phyloP scores from a whole-genome alignment of 495 filamentous ascomycete genomes.

The Aspergillus heteromorphus region DNA sequence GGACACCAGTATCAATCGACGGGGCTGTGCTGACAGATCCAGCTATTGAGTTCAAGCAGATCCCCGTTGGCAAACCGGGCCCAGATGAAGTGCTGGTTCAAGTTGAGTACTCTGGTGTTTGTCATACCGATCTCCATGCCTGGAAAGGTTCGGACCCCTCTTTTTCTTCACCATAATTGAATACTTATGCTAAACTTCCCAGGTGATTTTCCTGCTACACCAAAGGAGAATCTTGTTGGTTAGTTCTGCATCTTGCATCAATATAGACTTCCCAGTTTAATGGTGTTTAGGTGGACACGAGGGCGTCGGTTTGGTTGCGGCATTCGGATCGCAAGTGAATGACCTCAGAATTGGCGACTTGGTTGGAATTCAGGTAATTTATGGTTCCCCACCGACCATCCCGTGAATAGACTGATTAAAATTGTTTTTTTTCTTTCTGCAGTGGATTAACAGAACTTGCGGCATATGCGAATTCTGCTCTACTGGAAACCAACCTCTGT shows the following conservation, averaged over 20 bases:
- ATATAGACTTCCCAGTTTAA: neutral
- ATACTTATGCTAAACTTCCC: neutral
- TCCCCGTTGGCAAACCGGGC: slow-evolving; percentile 64
- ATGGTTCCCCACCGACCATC: neutral
- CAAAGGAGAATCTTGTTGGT: slow-evolving; percentile 5
- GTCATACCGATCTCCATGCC: slow-evolving; percentile 76
- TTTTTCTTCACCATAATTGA: neutral
- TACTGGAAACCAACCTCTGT: slow-evolving; percentile 3
- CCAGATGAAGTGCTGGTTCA: slow-evolving; percentile 80
- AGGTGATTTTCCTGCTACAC: slow-evolving; percentile 3
- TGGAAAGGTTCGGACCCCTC: slow-evolving; percentile 47
- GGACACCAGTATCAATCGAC: neutral
- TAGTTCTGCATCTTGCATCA: neutral
- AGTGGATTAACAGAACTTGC: slow-evolving; percentile 11
- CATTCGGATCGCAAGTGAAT: neutral
- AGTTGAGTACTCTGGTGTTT: slow-evolving; percentile 83
- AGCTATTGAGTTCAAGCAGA: slow-evolving; percentile 50
- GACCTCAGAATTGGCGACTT: slow-evolving; percentile 1
- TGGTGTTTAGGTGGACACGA: slow-evolving; percentile 5
- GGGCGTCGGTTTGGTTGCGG: slow-evolving; percentile 1
- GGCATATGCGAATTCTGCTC: slow-evolving; percentile 13
- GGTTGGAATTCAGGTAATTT: slow-evolving; percentile 9
- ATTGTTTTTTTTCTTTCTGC: no score
- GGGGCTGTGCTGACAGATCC: neutral
- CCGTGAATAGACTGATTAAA: no score